Conservation (phyloP, 768 basidiomycete species). For the Thelephora aurantiotincta region DNA sequence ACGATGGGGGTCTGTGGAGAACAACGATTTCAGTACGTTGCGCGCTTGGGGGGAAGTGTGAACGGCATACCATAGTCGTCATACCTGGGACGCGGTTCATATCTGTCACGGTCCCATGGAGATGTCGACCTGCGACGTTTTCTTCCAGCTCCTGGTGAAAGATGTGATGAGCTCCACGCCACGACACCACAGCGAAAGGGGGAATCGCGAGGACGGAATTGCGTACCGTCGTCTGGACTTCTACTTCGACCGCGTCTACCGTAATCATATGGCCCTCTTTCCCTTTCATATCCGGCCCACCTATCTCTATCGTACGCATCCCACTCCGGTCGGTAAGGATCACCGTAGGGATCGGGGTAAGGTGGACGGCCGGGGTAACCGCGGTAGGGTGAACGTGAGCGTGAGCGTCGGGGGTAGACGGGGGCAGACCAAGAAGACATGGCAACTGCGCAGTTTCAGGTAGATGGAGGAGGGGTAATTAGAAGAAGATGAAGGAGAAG, state of each 20-base stretch:
- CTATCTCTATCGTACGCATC: constrained; percentile 64
- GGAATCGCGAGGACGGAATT: background rate
- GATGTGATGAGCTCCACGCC: constrained; percentile 4
- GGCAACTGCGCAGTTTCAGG: constrained; percentile 25
- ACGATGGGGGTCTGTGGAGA: constrained; percentile 24
- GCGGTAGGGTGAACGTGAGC: constrained; percentile 62
- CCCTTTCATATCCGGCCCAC: constrained; percentile 55
- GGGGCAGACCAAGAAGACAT: constrained; percentile 67
- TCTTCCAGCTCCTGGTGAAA: constrained; percentile 30
- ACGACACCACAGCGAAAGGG: constrained; percentile 3
- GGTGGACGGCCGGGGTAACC: constrained; percentile 40
- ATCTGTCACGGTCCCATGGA: constrained; percentile 73
- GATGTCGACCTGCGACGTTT: constrained; percentile 72
- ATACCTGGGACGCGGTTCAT: constrained; percentile 72
- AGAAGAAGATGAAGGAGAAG: constrained; percentile 57
- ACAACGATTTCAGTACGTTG: constrained; percentile 8
- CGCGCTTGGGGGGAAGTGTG: background rate
- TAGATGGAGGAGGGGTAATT: constrained; percentile 36
- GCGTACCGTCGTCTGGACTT: constrained; percentile 61
- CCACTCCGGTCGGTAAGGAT: constrained; percentile 51
- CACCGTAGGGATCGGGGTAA: constrained; percentile 44
- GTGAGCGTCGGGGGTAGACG: constrained; percentile 66
- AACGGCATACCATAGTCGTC: constrained; percentile 60
- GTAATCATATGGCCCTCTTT: constrained; percentile 55
- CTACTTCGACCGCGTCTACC: constrained; percentile 61